These are phyloP conservation scores for Botrytis sinoallii DNA, from an alignment of 2,329 filamentous ascomycete species.

Conservation along the genomic window DNA sequence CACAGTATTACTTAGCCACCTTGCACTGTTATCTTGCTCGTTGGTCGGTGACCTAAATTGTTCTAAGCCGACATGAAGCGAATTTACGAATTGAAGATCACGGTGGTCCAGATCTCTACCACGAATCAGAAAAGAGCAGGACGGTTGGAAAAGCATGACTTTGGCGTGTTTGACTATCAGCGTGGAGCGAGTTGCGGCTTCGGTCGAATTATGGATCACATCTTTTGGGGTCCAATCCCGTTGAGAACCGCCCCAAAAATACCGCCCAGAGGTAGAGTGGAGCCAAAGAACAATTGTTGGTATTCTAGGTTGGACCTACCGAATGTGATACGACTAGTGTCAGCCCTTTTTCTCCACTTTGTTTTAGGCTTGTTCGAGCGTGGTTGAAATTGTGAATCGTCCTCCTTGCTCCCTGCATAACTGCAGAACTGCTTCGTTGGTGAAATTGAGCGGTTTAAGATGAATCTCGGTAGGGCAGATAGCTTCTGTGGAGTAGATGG, in stretches of 20 bases:
- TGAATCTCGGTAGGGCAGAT: constrained; percentile 10
- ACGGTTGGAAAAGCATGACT: not conserved
- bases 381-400: not conserved
- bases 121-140: not conserved
- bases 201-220: not conserved
- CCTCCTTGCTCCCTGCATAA: constrained; percentile 9
- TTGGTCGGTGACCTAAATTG: not conserved
- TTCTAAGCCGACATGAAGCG: constrained; percentile 3
- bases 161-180: not conserved
- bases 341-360: constrained; percentile 10
- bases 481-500: not conserved
- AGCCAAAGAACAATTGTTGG: constrained; percentile 5
- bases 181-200: not conserved
- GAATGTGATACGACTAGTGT: not conserved
- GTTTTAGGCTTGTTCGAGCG: constrained; percentile 3
- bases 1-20: not conserved
- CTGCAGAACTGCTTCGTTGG: not conserved
- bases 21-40: not conserved
- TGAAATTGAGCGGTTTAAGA: not conserved
- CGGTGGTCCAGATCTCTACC: not conserved
- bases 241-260: not conserved
- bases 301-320: not conserved
- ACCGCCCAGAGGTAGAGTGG: constrained; percentile 4
- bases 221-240: not conserved
- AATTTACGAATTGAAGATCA: not conserved